A percentile compares a stretch with the other conserved stretches of the same genome.
Conservation (phyloP, 345 rosid species). For the Gossypium arboreum region DNA sequence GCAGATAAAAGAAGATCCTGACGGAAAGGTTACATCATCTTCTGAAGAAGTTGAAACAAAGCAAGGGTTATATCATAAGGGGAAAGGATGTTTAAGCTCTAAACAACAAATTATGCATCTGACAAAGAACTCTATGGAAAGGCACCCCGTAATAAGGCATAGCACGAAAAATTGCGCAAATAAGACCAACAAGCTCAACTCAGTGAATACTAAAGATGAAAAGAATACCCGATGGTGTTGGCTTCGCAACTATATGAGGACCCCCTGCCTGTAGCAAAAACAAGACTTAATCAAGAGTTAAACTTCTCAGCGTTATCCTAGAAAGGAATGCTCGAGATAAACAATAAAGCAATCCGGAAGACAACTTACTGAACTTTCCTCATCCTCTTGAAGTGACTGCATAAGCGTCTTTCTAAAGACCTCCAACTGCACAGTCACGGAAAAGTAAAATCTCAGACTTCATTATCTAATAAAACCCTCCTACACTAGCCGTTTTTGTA, state of each 20-base stretch:
- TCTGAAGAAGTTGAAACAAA: slow-evolving; percentile 34
- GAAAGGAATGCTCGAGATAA: neutral
- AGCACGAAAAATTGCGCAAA: too few relatives aligned
- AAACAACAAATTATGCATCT: neutral
- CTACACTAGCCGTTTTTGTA: neutral
- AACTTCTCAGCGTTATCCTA: slow-evolving; percentile 2
- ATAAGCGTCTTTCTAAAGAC: slow-evolving; percentile 82
- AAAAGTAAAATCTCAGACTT: neutral
- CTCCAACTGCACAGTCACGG: slow-evolving; percentile 60
- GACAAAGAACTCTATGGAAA: neutral
- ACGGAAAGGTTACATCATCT: slow-evolving; percentile 46
- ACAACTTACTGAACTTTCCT: slow-evolving; percentile 51
- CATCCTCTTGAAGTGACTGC: slow-evolving; percentile 88
- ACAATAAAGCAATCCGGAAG: neutral
- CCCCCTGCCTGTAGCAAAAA: slow-evolving; percentile 45
- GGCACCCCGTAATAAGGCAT: neutral
- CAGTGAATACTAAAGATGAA: neutral
- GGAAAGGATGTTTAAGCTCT: neutral
- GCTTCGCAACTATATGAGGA: slow-evolving; percentile 63
- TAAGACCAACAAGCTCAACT: neutral
- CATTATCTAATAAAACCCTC: slow-evolving; percentile 10
- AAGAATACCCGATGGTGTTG: slow-evolving; percentile 55
- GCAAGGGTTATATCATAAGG: neutral
- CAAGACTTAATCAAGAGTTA: neutral
- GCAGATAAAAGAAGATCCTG: slow-evolving; percentile 46